These are phyloP conservation scores for Lipomyces japonicus DNA, from an alignment of 805 yeast genomes.

Conservation along the genomic window DNA sequence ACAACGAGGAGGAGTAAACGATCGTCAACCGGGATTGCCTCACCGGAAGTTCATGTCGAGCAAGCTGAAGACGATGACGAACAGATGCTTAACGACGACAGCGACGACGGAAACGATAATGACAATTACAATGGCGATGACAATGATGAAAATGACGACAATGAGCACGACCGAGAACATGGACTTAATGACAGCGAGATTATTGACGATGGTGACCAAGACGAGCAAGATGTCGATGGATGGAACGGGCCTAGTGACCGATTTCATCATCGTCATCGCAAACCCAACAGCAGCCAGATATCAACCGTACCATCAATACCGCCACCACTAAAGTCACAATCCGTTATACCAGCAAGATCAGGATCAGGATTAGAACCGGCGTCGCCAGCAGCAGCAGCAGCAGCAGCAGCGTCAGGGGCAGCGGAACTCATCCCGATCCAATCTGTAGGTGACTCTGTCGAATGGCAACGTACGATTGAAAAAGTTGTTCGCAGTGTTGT, in stretches of 20 bases:
- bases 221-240: neutral
- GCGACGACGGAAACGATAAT: slow-evolving; percentile 3
- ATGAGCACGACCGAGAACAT: neutral
- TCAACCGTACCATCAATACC: too few species aligned
- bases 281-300: neutral
- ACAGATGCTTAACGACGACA: too few species aligned
- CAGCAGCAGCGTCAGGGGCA: neutral
- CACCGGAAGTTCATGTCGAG: too few species aligned
- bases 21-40: too few species aligned
- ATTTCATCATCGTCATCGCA: neutral
- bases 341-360: too few species aligned
- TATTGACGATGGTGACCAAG: neutral
- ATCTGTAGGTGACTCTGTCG: slow-evolving; percentile 20
- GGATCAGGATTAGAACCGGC: too few species aligned
- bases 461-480: slow-evolving; percentile 80
- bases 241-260: neutral
- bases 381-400: neutral
- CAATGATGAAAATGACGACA: neutral
- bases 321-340: too few species aligned
- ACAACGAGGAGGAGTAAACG: too few species aligned
- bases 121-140: slow-evolving; percentile 1
- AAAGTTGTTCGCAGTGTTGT: slow-evolving; percentile 82
- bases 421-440: neutral
- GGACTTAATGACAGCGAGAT: neutral
- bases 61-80: too few species aligned